Conservation (phyloP, 163 green algal genomes). For the Trebouxiophyceae sp. region DNA sequence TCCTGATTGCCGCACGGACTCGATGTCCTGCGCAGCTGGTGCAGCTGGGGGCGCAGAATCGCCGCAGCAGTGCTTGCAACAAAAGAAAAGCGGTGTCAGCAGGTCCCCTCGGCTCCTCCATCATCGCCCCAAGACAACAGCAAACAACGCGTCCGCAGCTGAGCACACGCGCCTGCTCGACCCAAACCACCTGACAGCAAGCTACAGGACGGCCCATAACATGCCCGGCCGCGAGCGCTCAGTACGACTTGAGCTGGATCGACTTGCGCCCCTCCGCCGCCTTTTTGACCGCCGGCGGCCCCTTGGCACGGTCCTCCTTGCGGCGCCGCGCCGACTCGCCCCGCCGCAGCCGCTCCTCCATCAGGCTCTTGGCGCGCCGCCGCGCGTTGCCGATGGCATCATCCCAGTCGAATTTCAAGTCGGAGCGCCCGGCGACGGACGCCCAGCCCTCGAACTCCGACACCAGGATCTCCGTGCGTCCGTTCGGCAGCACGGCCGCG, state of each 20-base stretch:
- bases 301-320: not conserved
- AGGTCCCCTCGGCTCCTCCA: no score
- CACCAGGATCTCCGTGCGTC: conserved; percentile 55
- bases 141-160: no score
- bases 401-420: conserved; percentile 67
- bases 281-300: not conserved
- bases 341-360: not conserved
- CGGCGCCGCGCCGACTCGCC: not conserved
- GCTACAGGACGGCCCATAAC: no score
- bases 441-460: conserved; percentile 69
- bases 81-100: no score
- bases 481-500: conserved; percentile 61
- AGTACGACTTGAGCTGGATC: not conserved
- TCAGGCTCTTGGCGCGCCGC: not conserved
- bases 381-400: conserved; percentile 54
- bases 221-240: no score
- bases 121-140: no score
- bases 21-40: no score
- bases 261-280: not conserved
- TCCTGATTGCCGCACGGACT: no score
- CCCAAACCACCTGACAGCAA: no score
- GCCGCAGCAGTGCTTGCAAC: no score
- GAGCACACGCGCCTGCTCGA: no score
- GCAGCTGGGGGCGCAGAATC: no score
- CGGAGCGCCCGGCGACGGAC: conserved; percentile 44